Percentiles rank a stretch among this genome's conserved stretches.
Conservation (phyloP, 257 asterid species). For the Nicotiana sylvestris region DNA sequence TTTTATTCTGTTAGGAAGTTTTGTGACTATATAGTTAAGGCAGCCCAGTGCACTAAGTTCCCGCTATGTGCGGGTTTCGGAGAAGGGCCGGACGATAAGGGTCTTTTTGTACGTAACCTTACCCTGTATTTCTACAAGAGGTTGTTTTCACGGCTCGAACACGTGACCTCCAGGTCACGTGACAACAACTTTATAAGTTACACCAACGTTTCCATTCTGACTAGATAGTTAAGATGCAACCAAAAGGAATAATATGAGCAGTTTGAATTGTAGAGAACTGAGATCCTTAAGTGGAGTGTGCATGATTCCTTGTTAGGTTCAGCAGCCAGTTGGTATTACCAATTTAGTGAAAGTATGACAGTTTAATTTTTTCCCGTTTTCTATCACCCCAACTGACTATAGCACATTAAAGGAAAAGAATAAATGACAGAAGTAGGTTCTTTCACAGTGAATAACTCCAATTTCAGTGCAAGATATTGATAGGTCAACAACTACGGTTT, state of each 20-base stretch:
- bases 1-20: not conserved
- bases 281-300: conserved; percentile 6
- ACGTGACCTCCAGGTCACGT: too few relatives aligned
- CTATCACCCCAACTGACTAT: not conserved
- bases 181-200: too few relatives aligned
- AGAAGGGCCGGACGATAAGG: too few relatives aligned
- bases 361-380: not conserved
- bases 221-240: not conserved
- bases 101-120: too few relatives aligned
- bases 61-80: too few relatives aligned
- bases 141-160: too few relatives aligned
- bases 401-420: conserved; percentile 9
- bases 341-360: not conserved
- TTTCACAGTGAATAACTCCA: conserved; percentile 23
- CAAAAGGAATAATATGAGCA: not conserved
- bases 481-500: conserved; percentile 33
- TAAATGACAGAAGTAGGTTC: conserved; percentile 13
- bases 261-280: not conserved
- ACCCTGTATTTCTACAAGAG: too few relatives aligned
- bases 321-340: conserved; percentile 9
- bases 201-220: not conserved
- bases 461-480: conserved; percentile 51
- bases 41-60: too few relatives aligned
- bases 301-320: conserved; percentile 3
- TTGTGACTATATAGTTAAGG: not conserved